Evolutionary conservation across 2,329 filamentous ascomycete genomes (phyloP).

Genomic region (Aspergillus transmontanensis): DNA sequence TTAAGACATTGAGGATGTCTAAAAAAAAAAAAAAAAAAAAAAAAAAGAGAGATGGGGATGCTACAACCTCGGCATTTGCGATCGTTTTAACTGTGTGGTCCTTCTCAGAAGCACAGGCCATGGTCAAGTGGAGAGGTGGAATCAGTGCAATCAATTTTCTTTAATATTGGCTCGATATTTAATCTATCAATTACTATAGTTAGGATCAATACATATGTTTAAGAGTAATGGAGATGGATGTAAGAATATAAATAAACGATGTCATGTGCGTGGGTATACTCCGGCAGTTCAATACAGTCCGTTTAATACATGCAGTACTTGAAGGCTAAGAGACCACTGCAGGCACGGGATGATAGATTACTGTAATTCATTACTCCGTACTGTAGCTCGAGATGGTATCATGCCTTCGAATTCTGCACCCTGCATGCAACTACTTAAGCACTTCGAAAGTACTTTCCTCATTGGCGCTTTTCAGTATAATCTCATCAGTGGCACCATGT

Average conservation of each 20-base stretch:
- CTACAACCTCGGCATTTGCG: not conserved
- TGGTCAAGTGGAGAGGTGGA: not conserved
- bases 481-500: not conserved
- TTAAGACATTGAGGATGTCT: not conserved
- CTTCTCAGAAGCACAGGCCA: not conserved
- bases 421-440: not conserved
- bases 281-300: not conserved
- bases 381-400: not conserved
- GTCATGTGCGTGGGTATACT: not conserved
- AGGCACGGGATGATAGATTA: not conserved
- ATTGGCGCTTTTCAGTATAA: not conserved
- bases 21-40: not conserved
- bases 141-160: not conserved
- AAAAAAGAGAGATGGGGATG: not conserved
- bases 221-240: not conserved
- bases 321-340: not conserved
- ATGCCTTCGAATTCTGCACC: not conserved
- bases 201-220: not conserved
- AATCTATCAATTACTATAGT: conserved; percentile 1
- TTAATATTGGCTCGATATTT: not conserved
- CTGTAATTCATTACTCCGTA: not conserved
- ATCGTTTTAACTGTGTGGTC: not conserved
- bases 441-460: not conserved
- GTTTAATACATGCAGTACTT: not conserved
- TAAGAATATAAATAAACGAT: not conserved